Conservation (phyloP, 2,329 filamentous ascomycete genomes). For the Ophiostoma ips region DNA sequence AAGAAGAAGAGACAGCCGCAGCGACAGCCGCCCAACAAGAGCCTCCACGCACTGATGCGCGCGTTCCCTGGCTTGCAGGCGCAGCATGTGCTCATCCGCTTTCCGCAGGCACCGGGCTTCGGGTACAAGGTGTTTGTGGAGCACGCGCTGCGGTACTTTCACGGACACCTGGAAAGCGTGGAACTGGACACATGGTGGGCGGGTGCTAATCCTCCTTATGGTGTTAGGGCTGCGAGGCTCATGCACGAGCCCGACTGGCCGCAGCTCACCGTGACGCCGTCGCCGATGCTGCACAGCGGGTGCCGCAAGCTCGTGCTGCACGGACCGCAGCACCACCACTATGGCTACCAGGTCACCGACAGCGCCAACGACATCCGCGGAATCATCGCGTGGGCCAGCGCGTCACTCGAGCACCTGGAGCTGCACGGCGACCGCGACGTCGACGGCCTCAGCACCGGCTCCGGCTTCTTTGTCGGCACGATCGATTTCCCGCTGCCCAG, state of each 20-base stretch:
- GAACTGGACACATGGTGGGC: conserved; percentile 4
- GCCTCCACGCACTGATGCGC: conserved; percentile 1
- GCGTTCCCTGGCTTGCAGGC: conserved; percentile 2
- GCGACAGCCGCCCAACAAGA: neutral
- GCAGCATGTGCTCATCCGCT: neutral
- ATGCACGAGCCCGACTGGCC: neutral
- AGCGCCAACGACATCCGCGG: neutral
- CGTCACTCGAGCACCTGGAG: neutral
- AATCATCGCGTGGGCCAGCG: neutral
- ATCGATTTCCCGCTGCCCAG: neutral
- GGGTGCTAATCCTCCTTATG: no score
- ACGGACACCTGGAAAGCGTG: neutral
- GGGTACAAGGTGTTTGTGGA: conserved; percentile 1
- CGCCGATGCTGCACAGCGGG: neutral
- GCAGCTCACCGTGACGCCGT: neutral
- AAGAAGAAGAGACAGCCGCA: neutral
- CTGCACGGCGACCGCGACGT: neutral
- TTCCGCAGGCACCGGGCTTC: neutral
- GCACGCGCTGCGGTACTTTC: neutral
- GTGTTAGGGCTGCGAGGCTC: no score
- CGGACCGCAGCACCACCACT: neutral
- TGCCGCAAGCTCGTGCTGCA: neutral
- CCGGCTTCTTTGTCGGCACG: no score
- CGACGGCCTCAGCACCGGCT: no score
- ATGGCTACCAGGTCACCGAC: neutral